Base-by-base conservation (phyloP, 345 rosid species). In the Ceriops zippeliana region DNA sequence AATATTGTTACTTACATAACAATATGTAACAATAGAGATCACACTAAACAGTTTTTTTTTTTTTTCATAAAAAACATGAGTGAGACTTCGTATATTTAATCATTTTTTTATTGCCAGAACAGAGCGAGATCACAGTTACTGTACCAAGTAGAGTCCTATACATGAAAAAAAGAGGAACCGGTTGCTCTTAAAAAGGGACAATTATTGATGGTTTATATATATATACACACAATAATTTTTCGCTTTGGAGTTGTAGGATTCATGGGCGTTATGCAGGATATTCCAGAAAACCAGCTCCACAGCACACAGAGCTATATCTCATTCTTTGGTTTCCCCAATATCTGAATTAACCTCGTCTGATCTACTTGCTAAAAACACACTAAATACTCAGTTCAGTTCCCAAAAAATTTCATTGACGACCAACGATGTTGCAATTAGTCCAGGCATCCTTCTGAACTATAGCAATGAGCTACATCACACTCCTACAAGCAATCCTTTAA, bases 251-350 rank as follows among this genome's bases (percentile, higher is more conserved):
- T 38, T 81, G 72, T 90, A 92, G 93, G 95, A 92, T 35, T 79
- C 95, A 38, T 92, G 98, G 98, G 98, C 98, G 24, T 83, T 92
- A 70, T 92, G 98, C 77, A 82, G 96, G 81, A 90, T 92, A 83
- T 92, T 92, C 87, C 90, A 85, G 86, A 90, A 88, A 80, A 83
- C 90, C 19, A 92, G 79, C 72, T 82, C 98, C 54, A 81, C 87
- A 47, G 81, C 88, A 69, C 90, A 86, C 69, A 80, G 90, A 78
- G 85, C 95, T 65, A 82, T 86, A 30, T 86, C 96, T 38, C 88
- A 88, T 20, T 86, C 96, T 1, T 88, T 86, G 88, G 83, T 86
- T 52, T 85, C 91, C 63, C 70, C 91, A 13, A n/a, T 79, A 52
- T 77, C 87, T 34, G 78, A 84, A 73, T 72, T 65, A 37, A 65